Evolutionary conservation across 768 basidiomycete genomes (phyloP).

Genomic region (Calocybe cyanea): DNA sequence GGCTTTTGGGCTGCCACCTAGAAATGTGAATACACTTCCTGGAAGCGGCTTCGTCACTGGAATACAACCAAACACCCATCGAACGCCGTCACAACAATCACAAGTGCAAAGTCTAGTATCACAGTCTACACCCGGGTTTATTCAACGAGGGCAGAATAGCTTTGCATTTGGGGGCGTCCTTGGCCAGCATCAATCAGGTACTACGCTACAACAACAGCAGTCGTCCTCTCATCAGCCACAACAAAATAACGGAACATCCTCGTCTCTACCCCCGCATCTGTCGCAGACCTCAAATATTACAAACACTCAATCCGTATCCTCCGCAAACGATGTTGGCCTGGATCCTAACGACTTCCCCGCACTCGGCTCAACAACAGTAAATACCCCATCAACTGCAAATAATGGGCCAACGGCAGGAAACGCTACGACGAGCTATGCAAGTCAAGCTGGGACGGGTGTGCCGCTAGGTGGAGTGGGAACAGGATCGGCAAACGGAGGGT

Average conservation of each 20-base stretch:
- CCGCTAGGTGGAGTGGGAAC: slow-evolving; percentile 38
- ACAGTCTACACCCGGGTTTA: slow-evolving; percentile 59
- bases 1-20: slow-evolving; percentile 56
- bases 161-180: slow-evolving; percentile 64
- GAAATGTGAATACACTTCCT: slow-evolving; percentile 50
- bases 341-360: slow-evolving; percentile 91
- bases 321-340: slow-evolving; percentile 70
- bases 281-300: slow-evolving; percentile 47
- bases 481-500: slow-evolving; percentile 31
- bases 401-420: slow-evolving; percentile 30
- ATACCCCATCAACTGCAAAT: slow-evolving; percentile 34
- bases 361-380: slow-evolving; percentile 60
- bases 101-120: slow-evolving; percentile 52
- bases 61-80: slow-evolving; percentile 58
- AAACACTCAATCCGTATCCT: slow-evolving; percentile 57
- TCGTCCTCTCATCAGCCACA: slow-evolving; percentile 48
- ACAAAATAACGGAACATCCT: slow-evolving; percentile 50
- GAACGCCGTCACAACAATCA: slow-evolving; percentile 51
- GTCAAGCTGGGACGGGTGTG: slow-evolving; percentile 70
- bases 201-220: slow-evolving; percentile 36
- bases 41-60: slow-evolving; percentile 49
- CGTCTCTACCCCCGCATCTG: slow-evolving; percentile 52
- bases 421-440: slow-evolving; percentile 72
- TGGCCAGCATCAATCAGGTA: slow-evolving; percentile 45
- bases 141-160: slow-evolving; percentile 57